These are phyloP conservation scores for Cyclotella cryptica DNA, from an alignment of 108 stramenopile genomes.

Conservation along the genomic window DNA sequence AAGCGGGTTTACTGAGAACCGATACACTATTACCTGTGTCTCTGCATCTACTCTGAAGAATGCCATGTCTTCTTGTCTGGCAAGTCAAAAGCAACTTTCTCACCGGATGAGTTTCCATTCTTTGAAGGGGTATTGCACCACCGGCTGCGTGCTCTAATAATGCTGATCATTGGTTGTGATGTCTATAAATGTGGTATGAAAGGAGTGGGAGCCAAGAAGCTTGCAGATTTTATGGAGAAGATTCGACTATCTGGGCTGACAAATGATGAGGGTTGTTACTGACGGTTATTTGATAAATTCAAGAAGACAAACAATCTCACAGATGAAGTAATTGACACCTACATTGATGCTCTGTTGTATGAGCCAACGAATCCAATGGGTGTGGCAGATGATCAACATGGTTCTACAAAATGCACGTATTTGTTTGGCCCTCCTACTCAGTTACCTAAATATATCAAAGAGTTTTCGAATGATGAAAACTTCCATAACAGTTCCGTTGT, in stretches of 20 bases:
- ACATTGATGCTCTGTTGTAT: neutral
- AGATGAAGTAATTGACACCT: neutral
- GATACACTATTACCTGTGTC: neutral
- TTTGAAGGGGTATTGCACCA: neutral
- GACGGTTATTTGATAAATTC: neutral
- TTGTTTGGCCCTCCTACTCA: neutral
- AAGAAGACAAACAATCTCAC: neutral
- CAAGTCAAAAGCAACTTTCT: neutral
- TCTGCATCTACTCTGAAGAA: neutral
- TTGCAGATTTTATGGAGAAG: neutral
- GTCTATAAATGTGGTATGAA: neutral
- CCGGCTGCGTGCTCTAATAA: neutral
- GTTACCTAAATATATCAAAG: neutral
- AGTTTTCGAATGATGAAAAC: neutral
- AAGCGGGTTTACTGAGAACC: neutral
- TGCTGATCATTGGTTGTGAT: neutral
- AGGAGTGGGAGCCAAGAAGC: neutral
- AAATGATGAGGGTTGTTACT: neutral
- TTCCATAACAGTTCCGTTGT: neutral
- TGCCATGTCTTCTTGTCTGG: neutral
- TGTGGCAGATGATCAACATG: neutral
- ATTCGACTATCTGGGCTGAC: neutral
- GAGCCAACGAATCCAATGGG: constrained; percentile 4
- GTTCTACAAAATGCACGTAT: neutral
- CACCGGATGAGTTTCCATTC: neutral